phyloP scores from a whole-genome alignment of 305 asterid species.

The Rubia balearica region DNA sequence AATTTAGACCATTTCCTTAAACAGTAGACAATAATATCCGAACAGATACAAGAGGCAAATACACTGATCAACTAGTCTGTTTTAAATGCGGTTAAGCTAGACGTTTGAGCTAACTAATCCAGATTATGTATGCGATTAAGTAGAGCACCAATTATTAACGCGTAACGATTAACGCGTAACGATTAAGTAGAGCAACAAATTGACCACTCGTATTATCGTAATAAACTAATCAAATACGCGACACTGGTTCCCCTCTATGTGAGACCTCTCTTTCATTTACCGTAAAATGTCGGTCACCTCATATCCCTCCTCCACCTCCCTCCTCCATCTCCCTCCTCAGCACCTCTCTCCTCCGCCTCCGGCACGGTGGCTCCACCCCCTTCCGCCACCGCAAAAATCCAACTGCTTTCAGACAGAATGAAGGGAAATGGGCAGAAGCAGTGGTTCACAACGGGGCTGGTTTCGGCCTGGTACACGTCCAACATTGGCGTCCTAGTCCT shows the following conservation, averaged over 20 bases:
- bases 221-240: not conserved
- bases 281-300: conserved; percentile 3
- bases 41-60: not conserved
- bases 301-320: not conserved
- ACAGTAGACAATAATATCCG: not conserved
- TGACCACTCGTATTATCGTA: not conserved
- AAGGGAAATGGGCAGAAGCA: conserved; percentile 17
- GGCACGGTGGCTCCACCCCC: not conserved
- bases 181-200: too few relatives aligned
- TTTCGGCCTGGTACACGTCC: conserved; percentile 63
- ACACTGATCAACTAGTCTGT: not conserved
- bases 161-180: too few relatives aligned
- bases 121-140: not conserved
- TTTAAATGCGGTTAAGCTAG: not conserved
- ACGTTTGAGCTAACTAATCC: not conserved
- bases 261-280: not conserved
- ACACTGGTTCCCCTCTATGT: not conserved
- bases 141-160: not conserved
- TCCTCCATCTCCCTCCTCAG: not conserved
- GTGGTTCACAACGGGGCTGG: conserved; percentile 57
- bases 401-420: not conserved
- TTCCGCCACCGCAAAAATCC: not conserved
- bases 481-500: conserved; percentile 72
- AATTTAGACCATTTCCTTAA: not conserved
- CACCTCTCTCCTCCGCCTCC: not conserved